Percentiles rank a stretch among this genome's conserved stretches.
Conservation (phyloP, 441 rosid species). For the Isatis lusitanica region DNA sequence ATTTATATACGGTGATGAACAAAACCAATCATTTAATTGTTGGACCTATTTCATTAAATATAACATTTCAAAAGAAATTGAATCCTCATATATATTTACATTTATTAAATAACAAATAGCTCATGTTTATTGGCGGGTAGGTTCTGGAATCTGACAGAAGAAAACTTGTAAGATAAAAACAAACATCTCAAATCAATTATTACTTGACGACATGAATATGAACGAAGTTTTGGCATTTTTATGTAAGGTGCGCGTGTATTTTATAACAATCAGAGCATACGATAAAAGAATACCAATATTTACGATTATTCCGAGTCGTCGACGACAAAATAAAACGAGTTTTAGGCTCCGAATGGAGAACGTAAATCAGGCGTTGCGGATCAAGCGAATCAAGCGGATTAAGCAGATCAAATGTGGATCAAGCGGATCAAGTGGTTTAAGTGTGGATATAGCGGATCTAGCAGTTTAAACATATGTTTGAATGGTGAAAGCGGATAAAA, state of each 20-base stretch:
- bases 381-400: too few relatives aligned
- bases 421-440: too few relatives aligned
- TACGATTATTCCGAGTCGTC: neutral
- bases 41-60: conserved; percentile 1
- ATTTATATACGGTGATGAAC: neutral
- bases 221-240: neutral
- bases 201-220: neutral
- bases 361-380: too few relatives aligned
- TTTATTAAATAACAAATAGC: neutral
- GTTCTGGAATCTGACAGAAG: neutral
- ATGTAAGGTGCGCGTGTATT: neutral
- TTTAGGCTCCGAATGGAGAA: neutral
- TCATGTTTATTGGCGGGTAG: neutral
- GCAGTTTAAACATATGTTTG: too few relatives aligned
- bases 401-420: too few relatives aligned
- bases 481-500: too few relatives aligned
- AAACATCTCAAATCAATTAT: neutral
- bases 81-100: neutral
- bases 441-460: too few relatives aligned
- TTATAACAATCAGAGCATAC: neutral
- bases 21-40: conserved; percentile 12
- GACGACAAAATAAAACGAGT: neutral
- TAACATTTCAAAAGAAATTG: neutral
- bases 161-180: neutral
- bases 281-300: neutral